Percentiles rank a stretch among this genome's conserved stretches.
phyloP scores from a whole-genome alignment of 164 flowering plant species.

The Chloranthus sessilifolius region DNA sequence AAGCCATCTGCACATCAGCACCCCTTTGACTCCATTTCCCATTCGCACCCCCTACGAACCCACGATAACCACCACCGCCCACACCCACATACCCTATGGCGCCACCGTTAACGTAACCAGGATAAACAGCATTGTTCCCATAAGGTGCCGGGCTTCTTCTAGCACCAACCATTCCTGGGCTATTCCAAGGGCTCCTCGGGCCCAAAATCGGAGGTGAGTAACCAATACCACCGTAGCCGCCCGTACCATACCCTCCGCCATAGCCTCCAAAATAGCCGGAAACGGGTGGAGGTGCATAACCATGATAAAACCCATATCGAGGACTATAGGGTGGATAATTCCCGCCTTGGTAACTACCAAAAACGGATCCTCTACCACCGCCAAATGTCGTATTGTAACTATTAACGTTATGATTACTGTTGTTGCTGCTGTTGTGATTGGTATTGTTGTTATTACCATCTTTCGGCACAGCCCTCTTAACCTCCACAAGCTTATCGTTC shows the following conservation, averaged over 20 bases:
- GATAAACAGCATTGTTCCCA: constrained; percentile 22
- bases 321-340: constrained; percentile 21
- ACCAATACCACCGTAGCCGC: too few relatives aligned
- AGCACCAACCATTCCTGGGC: constrained; percentile 22
- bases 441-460: constrained; percentile 21
- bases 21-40: constrained; percentile 19
- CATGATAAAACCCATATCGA: constrained; percentile 24
- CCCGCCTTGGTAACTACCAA: constrained; percentile 20
- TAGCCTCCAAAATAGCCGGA: constrained; percentile 28
- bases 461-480: constrained; percentile 68
- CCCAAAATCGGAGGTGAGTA: constrained; percentile 18
- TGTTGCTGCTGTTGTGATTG: constrained; percentile 10
- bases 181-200: constrained; percentile 32
- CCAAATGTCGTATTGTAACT: constrained; percentile 18
- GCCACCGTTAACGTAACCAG: constrained; percentile 28
- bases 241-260: constrained; percentile 31
- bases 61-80: constrained; percentile 17
- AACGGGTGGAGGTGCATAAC: constrained; percentile 18
- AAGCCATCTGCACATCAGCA: constrained; percentile 14
- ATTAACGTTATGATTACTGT: constrained; percentile 4
- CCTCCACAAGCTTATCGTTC: constrained; percentile 57
- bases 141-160: constrained; percentile 24
- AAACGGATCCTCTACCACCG: constrained; percentile 22
- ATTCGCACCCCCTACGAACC: constrained; percentile 14
- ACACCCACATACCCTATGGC: constrained; percentile 25